Percentiles rank a stretch among this genome's conserved stretches.
These are phyloP conservation scores for Solanum sitiens DNA, from an alignment of 257 asterid species.

Conservation along the genomic window DNA sequence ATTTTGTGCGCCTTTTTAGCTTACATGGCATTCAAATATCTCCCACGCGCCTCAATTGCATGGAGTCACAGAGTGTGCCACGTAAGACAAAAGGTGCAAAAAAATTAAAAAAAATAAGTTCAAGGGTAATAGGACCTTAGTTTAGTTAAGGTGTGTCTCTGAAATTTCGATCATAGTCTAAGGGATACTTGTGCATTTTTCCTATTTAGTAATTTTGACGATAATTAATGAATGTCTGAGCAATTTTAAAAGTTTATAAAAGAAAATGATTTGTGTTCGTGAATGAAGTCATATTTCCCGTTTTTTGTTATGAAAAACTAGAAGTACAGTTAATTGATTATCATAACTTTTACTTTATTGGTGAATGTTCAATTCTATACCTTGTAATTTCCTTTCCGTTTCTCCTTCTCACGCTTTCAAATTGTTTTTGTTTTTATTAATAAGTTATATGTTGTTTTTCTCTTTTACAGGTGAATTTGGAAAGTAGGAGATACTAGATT, in stretches of 20 bases:
- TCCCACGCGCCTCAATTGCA: too few species aligned
- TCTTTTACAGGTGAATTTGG: not conserved
- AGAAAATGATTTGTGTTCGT: not conserved
- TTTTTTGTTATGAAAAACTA: not conserved
- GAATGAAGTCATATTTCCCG: not conserved
- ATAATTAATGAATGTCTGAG: not conserved
- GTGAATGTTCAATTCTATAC: not conserved
- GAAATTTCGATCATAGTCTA: too few species aligned
- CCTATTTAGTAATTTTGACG: not conserved
- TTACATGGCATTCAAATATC: too few species aligned
- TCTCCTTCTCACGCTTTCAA: accelerated
- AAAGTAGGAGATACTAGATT: not conserved
- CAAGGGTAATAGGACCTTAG: too few species aligned
- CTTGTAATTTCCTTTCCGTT: not conserved
- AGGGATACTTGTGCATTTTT: too few species aligned
- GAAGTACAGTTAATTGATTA: not conserved
- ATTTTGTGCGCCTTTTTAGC: too few species aligned
- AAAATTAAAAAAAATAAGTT: too few species aligned
- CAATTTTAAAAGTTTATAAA: not conserved
- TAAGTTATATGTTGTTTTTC: not conserved
- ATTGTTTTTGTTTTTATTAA: too few species aligned
- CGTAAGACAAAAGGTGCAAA: too few species aligned
- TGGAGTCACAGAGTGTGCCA: too few species aligned
- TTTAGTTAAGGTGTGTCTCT: too few species aligned
- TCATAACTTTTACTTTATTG: not conserved